Conservation (phyloP, 176 grass and related monocot species). For the Phyllostachys edulis region DNA sequence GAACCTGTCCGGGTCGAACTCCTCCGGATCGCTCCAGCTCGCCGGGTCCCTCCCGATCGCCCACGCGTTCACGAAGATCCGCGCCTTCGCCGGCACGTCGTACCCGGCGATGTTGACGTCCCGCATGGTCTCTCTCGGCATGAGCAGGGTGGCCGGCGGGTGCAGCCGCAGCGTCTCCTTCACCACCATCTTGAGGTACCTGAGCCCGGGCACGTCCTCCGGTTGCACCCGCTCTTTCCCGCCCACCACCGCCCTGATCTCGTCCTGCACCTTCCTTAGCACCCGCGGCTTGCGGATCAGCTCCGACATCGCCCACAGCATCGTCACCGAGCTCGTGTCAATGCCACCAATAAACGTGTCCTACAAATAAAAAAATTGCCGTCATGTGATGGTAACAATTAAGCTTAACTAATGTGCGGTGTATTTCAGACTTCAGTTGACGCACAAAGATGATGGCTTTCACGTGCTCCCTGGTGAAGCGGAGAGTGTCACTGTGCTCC, state of each 20-base stretch:
- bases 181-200: conserved; percentile 39
- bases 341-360: conserved; percentile 1
- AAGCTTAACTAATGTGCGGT: too few species aligned
- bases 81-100: conserved; percentile 30
- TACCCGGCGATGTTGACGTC: conserved; percentile 1
- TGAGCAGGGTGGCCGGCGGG: conserved; percentile 22
- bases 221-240: neutral
- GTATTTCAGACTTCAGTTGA: neutral
- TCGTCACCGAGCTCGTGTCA: conserved; percentile 32
- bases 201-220: conserved; percentile 24
- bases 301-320: conserved; percentile 46
- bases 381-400: neutral
- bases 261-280: conserved; percentile 30
- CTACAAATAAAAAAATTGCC: neutral
- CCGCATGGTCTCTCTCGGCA: conserved; percentile 32
- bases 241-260: conserved; percentile 27
- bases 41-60: conserved; percentile 39
- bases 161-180: conserved; percentile 44
- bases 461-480: conserved; percentile 39
- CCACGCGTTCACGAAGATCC: conserved; percentile 40
- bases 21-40: conserved; percentile 37
- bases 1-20: conserved; percentile 47
- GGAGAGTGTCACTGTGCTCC: neutral
- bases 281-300: neutral
- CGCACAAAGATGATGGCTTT: conserved; percentile 30